phyloP scores from a whole-genome alignment of 805 yeast species.

The Kodamaea sagamina region DNA sequence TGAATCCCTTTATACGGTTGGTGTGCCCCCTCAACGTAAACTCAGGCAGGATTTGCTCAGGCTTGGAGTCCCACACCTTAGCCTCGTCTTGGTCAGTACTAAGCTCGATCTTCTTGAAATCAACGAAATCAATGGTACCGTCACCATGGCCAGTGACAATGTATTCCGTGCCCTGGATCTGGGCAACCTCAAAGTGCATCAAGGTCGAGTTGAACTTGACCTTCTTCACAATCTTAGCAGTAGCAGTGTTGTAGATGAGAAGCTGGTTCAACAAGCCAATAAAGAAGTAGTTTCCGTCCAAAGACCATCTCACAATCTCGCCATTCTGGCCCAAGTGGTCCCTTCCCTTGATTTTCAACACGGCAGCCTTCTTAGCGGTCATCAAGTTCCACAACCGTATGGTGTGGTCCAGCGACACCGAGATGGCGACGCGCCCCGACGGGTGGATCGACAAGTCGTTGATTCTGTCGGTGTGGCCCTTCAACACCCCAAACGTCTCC shows the following conservation, averaged over 20 bases:
- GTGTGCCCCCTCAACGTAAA: slow-evolving; percentile 78
- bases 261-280: slow-evolving; percentile 73
- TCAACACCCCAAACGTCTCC: slow-evolving; percentile 86
- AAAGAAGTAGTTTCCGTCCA: slow-evolving; percentile 66
- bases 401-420: slow-evolving; percentile 83
- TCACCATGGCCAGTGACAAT: slow-evolving; percentile 68
- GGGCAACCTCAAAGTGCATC: slow-evolving; percentile 63
- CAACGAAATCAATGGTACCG: slow-evolving; percentile 66
- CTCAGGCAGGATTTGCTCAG: slow-evolving; percentile 42
- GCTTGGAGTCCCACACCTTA: slow-evolving; percentile 26
- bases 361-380: slow-evolving; percentile 94
- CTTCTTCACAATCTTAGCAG: slow-evolving; percentile 59
- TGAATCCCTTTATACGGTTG: slow-evolving; percentile 78
- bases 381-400: slow-evolving; percentile 91
- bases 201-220: slow-evolving; percentile 56
- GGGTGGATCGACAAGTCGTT: slow-evolving; percentile 90
- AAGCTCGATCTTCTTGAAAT: slow-evolving; percentile 29
- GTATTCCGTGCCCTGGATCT: slow-evolving; percentile 52
- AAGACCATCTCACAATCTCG: slow-evolving; percentile 66
- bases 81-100: slow-evolving; percentile 26
- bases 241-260: slow-evolving; percentile 62
- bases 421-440: slow-evolving; percentile 83
- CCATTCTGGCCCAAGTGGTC: slow-evolving; percentile 68
- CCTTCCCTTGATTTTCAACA: slow-evolving; percentile 67
- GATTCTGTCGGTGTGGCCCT: slow-evolving; percentile 84